These are phyloP conservation scores for Straminergon stramineum DNA, from an alignment of 225 moss, liverwort and hornwort species.

Conservation along the genomic window DNA sequence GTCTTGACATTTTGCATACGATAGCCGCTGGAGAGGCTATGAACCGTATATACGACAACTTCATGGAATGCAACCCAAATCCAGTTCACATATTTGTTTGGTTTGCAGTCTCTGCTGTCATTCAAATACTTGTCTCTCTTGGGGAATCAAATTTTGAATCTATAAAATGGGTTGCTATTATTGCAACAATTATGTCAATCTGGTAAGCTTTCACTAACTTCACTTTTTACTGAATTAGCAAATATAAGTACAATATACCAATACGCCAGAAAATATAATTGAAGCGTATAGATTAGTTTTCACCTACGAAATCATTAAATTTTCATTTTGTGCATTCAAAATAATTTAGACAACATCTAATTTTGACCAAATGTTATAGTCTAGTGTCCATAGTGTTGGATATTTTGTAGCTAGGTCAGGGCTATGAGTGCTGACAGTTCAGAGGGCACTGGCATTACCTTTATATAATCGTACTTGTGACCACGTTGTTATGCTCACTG, in stretches of 20 bases:
- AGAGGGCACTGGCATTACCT: neutral
- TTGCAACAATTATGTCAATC: neutral
- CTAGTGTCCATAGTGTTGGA: neutral
- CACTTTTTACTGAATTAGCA: neutral
- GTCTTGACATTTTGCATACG: accelerated
- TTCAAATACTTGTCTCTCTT: neutral
- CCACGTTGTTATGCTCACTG: neutral
- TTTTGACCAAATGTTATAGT: neutral
- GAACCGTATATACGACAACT: neutral
- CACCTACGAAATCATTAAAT: neutral
- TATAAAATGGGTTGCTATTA: neutral
- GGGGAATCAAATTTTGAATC: neutral
- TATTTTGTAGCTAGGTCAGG: neutral
- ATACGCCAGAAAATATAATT: neutral
- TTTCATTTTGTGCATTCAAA: neutral
- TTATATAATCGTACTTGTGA: neutral
- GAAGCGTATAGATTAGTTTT: neutral
- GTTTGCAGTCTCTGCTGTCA: neutral
- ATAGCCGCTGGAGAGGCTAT: neutral
- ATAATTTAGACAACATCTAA: neutral
- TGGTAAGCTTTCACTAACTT: neutral
- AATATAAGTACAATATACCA: neutral
- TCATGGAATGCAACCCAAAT: neutral
- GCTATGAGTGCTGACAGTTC: neutral
- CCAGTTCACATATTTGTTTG: neutral